A percentile compares a stretch with the other conserved stretches of the same genome.
Conservation (phyloP, 176 grass and related monocot genomes). For the Oryza punctata region DNA sequence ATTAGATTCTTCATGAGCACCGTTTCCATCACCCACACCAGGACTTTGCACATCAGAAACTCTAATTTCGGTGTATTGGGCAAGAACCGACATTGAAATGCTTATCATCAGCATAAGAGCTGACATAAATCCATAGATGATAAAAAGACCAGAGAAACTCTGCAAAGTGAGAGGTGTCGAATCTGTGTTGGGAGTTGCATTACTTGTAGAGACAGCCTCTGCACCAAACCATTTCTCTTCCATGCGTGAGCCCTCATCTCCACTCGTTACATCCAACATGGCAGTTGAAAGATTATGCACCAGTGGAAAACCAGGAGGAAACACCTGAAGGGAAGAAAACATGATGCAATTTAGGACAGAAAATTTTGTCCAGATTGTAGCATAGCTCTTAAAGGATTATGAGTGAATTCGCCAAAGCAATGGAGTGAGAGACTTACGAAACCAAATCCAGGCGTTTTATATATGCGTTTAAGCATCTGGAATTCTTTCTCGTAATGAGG, state of each 20-base stretch:
- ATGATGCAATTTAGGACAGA: not conserved
- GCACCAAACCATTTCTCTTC: conserved; percentile 48
- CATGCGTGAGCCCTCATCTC: conserved; percentile 28
- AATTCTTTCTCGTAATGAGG: conserved; percentile 33
- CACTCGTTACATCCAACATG: conserved; percentile 49
- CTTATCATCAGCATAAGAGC: conserved; percentile 32
- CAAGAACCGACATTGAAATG: not conserved
- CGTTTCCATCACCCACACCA: not conserved
- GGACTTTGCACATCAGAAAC: not conserved
- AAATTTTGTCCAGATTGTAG: not conserved
- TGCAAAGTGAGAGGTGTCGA: conserved; percentile 38
- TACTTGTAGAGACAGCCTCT: not conserved
- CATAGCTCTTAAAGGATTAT: conserved; percentile 4
- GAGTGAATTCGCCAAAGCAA: not conserved
- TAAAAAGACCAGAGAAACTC: conserved; percentile 60
- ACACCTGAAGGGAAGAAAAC: conserved; percentile 40
- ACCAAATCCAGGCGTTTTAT: conserved; percentile 67
- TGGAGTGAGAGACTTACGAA: conserved; percentile 55
- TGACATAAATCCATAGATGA: conserved; percentile 45
- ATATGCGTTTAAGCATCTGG: conserved; percentile 54
- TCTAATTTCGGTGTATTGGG: conserved; percentile 3
- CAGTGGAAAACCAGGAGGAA: conserved; percentile 47
- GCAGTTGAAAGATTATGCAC: conserved; percentile 53
- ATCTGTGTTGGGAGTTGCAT: not conserved
- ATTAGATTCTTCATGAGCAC: not conserved